Evolutionary conservation across 495 filamentous ascomycete genomes (phyloP).

Genomic region (Neurospora intermedia): DNA sequence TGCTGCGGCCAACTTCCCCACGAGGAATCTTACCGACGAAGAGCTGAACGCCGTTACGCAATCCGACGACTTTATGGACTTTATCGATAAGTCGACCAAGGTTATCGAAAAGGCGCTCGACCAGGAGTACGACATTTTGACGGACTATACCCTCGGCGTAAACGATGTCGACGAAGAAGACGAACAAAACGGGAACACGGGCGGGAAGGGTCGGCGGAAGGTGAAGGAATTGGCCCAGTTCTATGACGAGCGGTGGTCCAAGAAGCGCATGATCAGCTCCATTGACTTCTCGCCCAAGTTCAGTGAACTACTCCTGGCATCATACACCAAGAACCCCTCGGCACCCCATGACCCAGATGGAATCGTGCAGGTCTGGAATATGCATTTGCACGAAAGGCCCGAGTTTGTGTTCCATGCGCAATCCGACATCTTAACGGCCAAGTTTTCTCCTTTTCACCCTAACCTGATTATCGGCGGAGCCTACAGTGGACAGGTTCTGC

Average conservation of each 20-base stretch:
- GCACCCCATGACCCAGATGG: conserved; percentile 93
- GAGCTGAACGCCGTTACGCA: conserved; percentile 86
- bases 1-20: conserved; percentile 54
- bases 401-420: conserved; percentile 96
- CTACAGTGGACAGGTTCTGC: conserved; percentile 90
- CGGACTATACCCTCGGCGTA: conserved; percentile 79
- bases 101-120: conserved; percentile 94
- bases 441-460: conserved; percentile 95
- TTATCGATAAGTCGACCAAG: conserved; percentile 90
- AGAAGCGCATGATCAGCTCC: conserved; percentile 90
- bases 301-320: conserved; percentile 80
- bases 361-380: conserved; percentile 93
- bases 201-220: conserved; percentile 64
- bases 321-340: conserved; percentile 93
- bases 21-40: conserved; percentile 70
- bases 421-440: conserved; percentile 88
- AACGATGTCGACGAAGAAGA: conserved; percentile 70
- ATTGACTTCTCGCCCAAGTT: conserved; percentile 93
- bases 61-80: conserved; percentile 87
- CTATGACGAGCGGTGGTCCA: conserved; percentile 91
- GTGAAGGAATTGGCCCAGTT: conserved; percentile 87
- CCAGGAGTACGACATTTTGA: conserved; percentile 84
- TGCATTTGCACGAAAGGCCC: conserved; percentile 82
- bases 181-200: conserved; percentile 58
- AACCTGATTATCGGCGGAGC: conserved; percentile 90